Evolutionary conservation across 306 rosid genomes (phyloP).

Genomic region (Ormosia emarginata): DNA sequence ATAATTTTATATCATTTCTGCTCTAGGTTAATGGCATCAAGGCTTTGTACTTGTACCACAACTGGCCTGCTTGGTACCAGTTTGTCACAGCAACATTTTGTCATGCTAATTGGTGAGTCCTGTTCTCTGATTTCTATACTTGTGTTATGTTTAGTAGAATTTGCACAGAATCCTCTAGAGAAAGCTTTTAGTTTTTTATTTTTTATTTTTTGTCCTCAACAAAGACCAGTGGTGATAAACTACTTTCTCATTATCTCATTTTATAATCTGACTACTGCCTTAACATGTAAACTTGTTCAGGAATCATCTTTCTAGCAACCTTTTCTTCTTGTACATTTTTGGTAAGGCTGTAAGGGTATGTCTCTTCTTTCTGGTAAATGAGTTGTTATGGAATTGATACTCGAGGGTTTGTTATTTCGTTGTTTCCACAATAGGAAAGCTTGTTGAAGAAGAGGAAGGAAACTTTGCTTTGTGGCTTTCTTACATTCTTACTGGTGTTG

Average conservation of each 20-base stretch:
- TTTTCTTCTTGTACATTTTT: slow-evolving; percentile 91
- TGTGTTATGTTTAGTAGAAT: not conserved
- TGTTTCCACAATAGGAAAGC: slow-evolving; percentile 61
- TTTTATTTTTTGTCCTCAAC: not conserved
- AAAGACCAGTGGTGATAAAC: not conserved
- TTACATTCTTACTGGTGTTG: slow-evolving; percentile 87
- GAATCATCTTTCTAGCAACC: slow-evolving; percentile 98
- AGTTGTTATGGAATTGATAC: slow-evolving; percentile 15
- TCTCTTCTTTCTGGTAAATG: slow-evolving; percentile 7
- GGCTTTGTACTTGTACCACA: slow-evolving; percentile 72
- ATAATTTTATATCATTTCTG: not conserved
- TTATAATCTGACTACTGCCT: slow-evolving; percentile 22
- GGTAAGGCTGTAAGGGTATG: slow-evolving; percentile 70
- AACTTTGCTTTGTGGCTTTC: slow-evolving; percentile 87
- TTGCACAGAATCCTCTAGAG: not conserved
- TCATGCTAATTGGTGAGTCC: slow-evolving; percentile 90
- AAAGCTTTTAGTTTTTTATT: not conserved
- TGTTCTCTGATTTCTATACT: not conserved
- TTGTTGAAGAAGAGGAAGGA: slow-evolving; percentile 99
- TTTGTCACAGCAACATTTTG: slow-evolving; percentile 93
- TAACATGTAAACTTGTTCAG: slow-evolving; percentile 46
- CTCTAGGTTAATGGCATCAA: slow-evolving; percentile 57
- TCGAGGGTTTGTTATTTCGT: not conserved
- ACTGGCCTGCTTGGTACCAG: slow-evolving; percentile 83
- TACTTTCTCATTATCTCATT: not conserved